Percentiles rank a stretch among this genome's conserved stretches.
Evolutionary conservation across 2,329 filamentous ascomycete species (phyloP).

Genomic region (Pestalotiopsis sp.): DNA sequence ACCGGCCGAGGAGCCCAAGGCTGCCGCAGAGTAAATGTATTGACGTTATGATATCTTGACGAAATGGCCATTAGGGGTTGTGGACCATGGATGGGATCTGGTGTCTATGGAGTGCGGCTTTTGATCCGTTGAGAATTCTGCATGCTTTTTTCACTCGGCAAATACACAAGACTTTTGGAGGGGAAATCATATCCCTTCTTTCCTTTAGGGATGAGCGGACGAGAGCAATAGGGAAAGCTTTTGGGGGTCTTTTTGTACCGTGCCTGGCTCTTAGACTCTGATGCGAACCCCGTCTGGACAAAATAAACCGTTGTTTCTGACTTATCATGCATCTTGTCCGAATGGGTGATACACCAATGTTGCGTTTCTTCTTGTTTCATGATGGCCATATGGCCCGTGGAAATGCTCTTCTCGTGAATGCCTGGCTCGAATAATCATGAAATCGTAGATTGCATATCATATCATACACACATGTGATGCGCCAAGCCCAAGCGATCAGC

Average conservation of each 20-base stretch:
- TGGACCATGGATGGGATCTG: constrained; percentile 51
- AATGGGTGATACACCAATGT: background rate
- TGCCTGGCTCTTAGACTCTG: constrained; percentile 58
- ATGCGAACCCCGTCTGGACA: constrained; percentile 59
- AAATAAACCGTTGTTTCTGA: constrained; percentile 42
- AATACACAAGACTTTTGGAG: constrained; percentile 42
- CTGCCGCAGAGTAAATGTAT: constrained; percentile 59
- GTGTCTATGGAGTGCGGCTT: constrained; percentile 66
- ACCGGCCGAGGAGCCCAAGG: constrained; percentile 70
- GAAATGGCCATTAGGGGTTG: constrained; percentile 35
- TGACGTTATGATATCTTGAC: constrained; percentile 43
- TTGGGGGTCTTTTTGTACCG: constrained; percentile 44
- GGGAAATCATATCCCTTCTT: constrained; percentile 28
- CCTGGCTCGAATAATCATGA: background rate
- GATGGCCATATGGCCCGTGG: background rate
- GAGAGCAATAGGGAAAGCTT: constrained; percentile 45
- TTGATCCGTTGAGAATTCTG: constrained; percentile 45
- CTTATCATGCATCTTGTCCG: background rate
- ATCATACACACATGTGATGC: background rate
- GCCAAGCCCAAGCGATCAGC: background rate
- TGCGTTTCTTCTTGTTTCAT: no score
- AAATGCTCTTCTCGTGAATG: background rate
- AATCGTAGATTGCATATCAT: background rate
- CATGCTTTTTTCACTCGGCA: constrained; percentile 55
- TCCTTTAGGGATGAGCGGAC: constrained; percentile 25